Evolutionary conservation across 2,329 filamentous ascomycete species (phyloP).

Genomic region (Hortaea werneckii): DNA sequence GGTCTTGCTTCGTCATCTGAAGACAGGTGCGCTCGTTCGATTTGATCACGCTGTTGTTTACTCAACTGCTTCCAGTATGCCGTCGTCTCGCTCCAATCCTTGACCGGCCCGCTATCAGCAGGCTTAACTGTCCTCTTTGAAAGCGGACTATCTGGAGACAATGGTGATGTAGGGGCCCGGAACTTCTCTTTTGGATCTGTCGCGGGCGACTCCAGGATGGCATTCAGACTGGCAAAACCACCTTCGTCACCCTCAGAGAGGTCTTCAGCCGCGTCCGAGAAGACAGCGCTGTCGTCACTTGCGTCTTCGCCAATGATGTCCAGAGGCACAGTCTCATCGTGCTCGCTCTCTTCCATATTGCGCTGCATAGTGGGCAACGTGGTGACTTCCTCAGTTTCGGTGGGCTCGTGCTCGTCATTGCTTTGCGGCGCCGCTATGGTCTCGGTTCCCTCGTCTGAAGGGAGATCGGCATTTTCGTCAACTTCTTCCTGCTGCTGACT

Average conservation of each 20-base stretch:
- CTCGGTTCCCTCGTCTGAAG: neutral
- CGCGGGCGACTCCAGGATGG: constrained; percentile 53
- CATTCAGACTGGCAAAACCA: constrained; percentile 64
- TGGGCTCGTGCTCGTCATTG: constrained; percentile 3
- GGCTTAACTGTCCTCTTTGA: constrained; percentile 3
- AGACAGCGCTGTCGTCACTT: constrained; percentile 48
- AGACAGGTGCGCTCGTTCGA: constrained; percentile 43
- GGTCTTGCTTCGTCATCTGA: constrained; percentile 20
- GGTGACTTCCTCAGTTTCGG: neutral
- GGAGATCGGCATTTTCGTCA: constrained; percentile 5
- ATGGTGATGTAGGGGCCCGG: constrained; percentile 3
- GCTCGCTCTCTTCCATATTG: neutral
- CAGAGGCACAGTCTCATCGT: constrained; percentile 3
- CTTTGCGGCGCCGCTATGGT: constrained; percentile 2
- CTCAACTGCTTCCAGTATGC: constrained; percentile 60
- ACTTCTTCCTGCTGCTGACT: constrained; percentile 15
- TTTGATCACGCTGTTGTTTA: constrained; percentile 50
- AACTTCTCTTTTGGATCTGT: constrained; percentile 4
- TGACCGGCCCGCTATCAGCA: constrained; percentile 3
- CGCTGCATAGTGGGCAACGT: neutral
- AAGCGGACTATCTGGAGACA: constrained; percentile 14
- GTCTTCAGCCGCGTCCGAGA: constrained; percentile 70
- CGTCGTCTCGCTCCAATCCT: constrained; percentile 58
- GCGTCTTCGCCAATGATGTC: constrained; percentile 17
- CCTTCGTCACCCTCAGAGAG: constrained; percentile 55